phyloP scores from a whole-genome alignment of 2,329 filamentous ascomycete species.

The Penicillium sp. region DNA sequence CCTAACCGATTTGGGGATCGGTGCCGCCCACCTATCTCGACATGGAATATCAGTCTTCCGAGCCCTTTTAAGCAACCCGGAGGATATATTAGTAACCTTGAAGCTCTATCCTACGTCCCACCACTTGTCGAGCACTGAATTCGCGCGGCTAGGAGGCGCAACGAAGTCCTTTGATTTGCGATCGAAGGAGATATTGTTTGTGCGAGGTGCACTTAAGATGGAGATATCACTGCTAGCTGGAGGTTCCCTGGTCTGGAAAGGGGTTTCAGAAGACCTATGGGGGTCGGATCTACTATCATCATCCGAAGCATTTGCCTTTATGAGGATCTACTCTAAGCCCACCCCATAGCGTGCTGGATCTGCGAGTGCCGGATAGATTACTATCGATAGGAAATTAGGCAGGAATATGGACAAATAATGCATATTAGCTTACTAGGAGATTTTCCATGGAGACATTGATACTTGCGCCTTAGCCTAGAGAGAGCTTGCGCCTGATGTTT shows the following conservation, averaged over 20 bases:
- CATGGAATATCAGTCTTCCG: neutral
- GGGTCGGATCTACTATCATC: neutral
- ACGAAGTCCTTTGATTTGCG: neutral
- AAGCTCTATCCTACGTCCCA: neutral
- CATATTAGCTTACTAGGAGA: too few species aligned
- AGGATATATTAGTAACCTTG: neutral
- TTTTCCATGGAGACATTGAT: neutral
- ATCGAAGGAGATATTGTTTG: neutral
- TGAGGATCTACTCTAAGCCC: neutral
- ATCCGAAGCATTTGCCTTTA: neutral
- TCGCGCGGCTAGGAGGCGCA: neutral
- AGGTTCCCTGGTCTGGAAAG: neutral
- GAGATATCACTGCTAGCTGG: neutral
- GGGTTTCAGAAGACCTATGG: neutral
- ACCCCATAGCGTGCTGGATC: neutral
- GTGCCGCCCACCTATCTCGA: neutral
- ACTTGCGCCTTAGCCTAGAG: neutral
- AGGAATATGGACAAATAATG: too few species aligned
- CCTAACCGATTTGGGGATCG: neutral
- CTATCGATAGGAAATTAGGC: neutral
- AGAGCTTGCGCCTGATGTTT: neutral
- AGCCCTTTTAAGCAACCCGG: neutral
- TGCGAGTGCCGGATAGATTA: neutral
- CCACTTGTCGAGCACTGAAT: neutral
- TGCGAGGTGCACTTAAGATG: neutral